phyloP scores from a whole-genome alignment of 495 filamentous ascomycete genomes.

The Aspergillus bertholletiae region DNA sequence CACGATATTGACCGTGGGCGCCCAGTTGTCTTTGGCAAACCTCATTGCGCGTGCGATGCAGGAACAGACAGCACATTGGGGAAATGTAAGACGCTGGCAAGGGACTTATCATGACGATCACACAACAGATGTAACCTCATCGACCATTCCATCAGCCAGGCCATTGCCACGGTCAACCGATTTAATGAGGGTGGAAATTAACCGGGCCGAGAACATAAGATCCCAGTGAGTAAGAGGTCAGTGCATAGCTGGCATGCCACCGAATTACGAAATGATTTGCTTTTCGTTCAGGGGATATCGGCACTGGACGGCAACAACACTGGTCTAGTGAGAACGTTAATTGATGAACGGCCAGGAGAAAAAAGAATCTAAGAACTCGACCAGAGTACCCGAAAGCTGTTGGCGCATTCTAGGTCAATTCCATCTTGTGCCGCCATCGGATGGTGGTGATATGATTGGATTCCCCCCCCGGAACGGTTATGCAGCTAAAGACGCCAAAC shows the following conservation, averaged over 20 bases:
- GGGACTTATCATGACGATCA: not conserved
- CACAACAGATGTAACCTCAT: not conserved
- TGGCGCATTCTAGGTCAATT: no score
- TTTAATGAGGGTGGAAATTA: no score
- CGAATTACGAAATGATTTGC: no score
- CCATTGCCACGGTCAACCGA: not conserved
- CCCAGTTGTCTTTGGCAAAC: not conserved
- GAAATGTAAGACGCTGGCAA: not conserved
- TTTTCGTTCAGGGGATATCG: no score
- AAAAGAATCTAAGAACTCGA: no score
- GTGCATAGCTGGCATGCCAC: no score
- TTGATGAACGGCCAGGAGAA: no score
- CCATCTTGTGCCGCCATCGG: not conserved
- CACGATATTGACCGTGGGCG: conserved; percentile 3
- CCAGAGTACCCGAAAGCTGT: no score
- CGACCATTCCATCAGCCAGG: not conserved
- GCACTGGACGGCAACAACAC: no score
- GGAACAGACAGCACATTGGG: not conserved
- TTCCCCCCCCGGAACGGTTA: not conserved
- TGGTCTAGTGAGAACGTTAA: no score
- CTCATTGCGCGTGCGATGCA: not conserved
- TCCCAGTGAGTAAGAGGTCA: no score
- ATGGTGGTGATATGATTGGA: not conserved
- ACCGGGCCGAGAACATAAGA: no score
- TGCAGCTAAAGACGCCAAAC: not conserved